Conservation (phyloP, 345 rosid species). For the Barbarea vulgaris region DNA sequence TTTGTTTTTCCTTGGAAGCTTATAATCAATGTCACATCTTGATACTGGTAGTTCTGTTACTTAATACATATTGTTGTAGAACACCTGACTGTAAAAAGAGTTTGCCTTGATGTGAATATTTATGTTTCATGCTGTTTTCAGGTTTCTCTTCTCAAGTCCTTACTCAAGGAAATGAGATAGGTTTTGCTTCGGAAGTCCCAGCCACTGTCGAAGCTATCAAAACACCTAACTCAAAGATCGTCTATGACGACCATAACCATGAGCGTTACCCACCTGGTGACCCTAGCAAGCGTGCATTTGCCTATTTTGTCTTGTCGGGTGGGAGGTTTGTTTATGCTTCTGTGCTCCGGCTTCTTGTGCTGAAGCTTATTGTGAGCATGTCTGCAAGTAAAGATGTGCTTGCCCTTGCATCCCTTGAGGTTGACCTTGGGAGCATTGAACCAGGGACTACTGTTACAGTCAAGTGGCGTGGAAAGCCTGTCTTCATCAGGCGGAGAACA, state of each 20-base stretch:
- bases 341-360: slow-evolving; percentile 73
- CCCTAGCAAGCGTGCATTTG: slow-evolving; percentile 96
- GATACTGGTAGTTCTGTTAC: background rate
- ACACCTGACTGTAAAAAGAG: background rate
- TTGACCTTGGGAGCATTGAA: slow-evolving; percentile 84
- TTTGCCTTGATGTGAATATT: background rate
- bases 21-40: background rate
- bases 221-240: slow-evolving; percentile 77
- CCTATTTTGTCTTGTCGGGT: slow-evolving; percentile 85
- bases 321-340: slow-evolving; percentile 93
- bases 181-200: slow-evolving; percentile 46
- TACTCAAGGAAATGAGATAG: slow-evolving; percentile 50
- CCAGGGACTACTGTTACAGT: slow-evolving; percentile 89
- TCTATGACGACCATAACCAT: slow-evolving; percentile 82
- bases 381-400: slow-evolving; percentile 96
- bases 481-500: slow-evolving; percentile 88
- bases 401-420: slow-evolving; percentile 93
- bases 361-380: slow-evolving; percentile 89
- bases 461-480: slow-evolving; percentile 99
- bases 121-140: slow-evolving; percentile 39
- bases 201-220: slow-evolving; percentile 74
- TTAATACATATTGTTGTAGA: background rate
- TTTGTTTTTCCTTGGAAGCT: background rate
- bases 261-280: slow-evolving; percentile 95
- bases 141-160: slow-evolving; percentile 63